Evolutionary conservation across 2,329 filamentous ascomycete genomes (phyloP).

Genomic region (Simplicillium sp.): DNA sequence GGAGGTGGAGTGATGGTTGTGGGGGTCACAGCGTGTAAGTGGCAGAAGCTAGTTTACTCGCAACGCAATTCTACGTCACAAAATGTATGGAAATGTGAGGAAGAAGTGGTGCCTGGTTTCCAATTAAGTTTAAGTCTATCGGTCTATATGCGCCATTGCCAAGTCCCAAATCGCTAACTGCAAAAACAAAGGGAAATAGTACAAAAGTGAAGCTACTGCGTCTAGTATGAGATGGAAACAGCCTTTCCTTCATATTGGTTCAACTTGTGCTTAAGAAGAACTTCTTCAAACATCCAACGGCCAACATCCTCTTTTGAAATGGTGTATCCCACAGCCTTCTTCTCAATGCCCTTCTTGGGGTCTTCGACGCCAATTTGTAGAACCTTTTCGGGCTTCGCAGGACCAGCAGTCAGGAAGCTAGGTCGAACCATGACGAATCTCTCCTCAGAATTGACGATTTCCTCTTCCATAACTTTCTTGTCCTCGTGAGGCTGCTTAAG

Average conservation of each 20-base stretch:
- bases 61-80: too few species aligned
- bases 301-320: slow-evolving; percentile 32
- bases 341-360: slow-evolving; percentile 18
- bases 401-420: slow-evolving; percentile 23
- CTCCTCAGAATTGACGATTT: slow-evolving; percentile 17
- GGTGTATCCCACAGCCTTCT: slow-evolving; percentile 28
- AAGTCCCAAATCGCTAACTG: too few species aligned
- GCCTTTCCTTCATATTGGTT: slow-evolving; percentile 17
- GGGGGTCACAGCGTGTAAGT: too few species aligned
- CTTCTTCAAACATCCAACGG: slow-evolving; percentile 28
- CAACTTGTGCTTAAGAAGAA: slow-evolving; percentile 13
- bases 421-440: slow-evolving; percentile 27
- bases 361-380: slow-evolving; percentile 23
- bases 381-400: slow-evolving; percentile 11
- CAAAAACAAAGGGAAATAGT: background rate
- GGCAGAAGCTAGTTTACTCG: too few species aligned
- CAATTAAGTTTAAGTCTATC: background rate
- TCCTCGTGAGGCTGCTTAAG: slow-evolving; percentile 34
- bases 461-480: slow-evolving; percentile 36
- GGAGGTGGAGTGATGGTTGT: too few species aligned
- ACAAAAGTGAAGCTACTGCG: background rate
- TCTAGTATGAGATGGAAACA: slow-evolving; percentile 18
- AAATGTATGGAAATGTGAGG: too few species aligned
- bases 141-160: too few species aligned
- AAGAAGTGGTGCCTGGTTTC: too few species aligned